phyloP scores from a whole-genome alignment of 495 filamentous ascomycete species.

The Ascobolus immersus region DNA sequence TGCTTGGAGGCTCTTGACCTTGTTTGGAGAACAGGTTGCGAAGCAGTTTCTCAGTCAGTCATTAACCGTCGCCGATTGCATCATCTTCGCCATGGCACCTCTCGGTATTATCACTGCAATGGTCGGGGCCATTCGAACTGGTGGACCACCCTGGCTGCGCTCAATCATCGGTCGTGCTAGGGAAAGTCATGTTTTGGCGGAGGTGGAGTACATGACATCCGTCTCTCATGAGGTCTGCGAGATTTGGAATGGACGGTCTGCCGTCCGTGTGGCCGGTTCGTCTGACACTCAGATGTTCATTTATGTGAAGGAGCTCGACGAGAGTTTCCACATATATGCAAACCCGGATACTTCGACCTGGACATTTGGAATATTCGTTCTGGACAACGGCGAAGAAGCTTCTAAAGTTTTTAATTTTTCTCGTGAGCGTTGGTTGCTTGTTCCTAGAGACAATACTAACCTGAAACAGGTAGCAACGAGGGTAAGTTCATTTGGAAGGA shows the following conservation, averaged over 20 bases:
- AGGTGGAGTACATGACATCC: constrained; percentile 14
- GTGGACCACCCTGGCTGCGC: constrained; percentile 23
- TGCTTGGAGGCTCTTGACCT: constrained; percentile 21
- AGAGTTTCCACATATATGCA: no score
- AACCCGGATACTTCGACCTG: no score
- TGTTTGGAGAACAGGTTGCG: constrained; percentile 29
- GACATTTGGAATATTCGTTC: no score
- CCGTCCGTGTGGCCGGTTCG: constrained; percentile 14
- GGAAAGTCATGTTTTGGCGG: constrained; percentile 11
- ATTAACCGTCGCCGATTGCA: constrained; percentile 20
- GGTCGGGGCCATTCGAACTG: constrained; percentile 25
- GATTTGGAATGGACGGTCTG: constrained; percentile 14
- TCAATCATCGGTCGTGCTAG: constrained; percentile 23
- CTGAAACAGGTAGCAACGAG: no score
- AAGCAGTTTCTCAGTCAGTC: constrained; percentile 30
- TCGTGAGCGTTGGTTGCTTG: no score
- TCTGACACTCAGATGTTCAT: no score
- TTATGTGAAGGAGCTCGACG: no score
- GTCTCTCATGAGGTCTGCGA: constrained; percentile 14
- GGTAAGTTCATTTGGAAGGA: no score
- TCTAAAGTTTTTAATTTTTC: no score
- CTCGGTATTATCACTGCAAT: constrained; percentile 28
- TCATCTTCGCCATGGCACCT: constrained; percentile 27
- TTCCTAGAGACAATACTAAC: no score
- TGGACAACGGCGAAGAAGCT: no score